Conservation (phyloP, 78 protist species). For the Dictyostelium firmibasis region DNA sequence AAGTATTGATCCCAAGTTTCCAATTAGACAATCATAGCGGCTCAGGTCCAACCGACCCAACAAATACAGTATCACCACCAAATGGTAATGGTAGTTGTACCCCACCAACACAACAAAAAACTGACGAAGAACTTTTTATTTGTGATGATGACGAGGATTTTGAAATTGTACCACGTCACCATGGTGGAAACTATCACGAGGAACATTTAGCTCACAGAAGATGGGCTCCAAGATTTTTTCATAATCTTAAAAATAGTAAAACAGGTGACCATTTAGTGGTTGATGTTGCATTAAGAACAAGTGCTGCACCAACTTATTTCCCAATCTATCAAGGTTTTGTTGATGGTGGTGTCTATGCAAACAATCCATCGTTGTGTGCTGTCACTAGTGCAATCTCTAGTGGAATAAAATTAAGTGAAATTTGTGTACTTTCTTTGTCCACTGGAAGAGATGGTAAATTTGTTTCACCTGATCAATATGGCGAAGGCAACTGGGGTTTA, state of each 20-base stretch:
- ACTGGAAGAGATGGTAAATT: constrained; percentile 69
- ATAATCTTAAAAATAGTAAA: constrained; percentile 40
- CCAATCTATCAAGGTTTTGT: constrained; percentile 79
- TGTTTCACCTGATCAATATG: constrained; percentile 71
- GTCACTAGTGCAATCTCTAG: constrained; percentile 49
- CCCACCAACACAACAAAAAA: neutral
- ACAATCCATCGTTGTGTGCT: constrained; percentile 73
- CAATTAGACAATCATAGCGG: constrained; percentile 53
- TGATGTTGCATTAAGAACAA: constrained; percentile 71
- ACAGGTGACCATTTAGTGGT: constrained; percentile 45
- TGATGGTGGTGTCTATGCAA: constrained; percentile 81
- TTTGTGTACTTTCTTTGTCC: constrained; percentile 57
- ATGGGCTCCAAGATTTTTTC: constrained; percentile 81
- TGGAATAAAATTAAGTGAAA: constrained; percentile 19
- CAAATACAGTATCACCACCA: neutral
- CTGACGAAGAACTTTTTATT: neutral
- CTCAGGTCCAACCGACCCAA: neutral
- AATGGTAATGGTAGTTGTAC: neutral
- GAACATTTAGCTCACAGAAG: constrained; percentile 9
- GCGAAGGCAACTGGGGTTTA: constrained; percentile 70
- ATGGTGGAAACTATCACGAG: neutral
- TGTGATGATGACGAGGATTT: constrained; percentile 40
- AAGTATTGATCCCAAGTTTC: constrained; percentile 72
- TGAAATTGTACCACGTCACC: constrained; percentile 27
- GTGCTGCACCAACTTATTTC: constrained; percentile 82